phyloP scores from a whole-genome alignment of 192 early-diverging fungal species.

The Coemansia sp. region DNA sequence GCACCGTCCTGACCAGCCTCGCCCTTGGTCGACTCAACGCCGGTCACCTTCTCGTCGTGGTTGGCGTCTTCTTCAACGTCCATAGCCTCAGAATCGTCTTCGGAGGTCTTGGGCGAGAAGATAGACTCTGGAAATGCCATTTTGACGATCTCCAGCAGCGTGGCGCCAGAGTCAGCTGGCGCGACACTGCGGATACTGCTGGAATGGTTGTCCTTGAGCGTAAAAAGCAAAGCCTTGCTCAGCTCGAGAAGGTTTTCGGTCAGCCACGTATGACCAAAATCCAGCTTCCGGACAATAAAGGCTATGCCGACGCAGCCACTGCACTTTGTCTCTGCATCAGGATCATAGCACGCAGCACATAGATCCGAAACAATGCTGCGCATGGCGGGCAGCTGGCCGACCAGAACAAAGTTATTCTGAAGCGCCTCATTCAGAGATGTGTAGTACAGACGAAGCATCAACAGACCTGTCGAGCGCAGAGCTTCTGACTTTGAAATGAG shows the following conservation, averaged over 20 bases:
- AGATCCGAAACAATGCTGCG: conserved; percentile 76
- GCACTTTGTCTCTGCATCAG: conserved; percentile 82
- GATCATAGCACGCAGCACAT: conserved; percentile 89
- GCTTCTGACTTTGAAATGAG: conserved; percentile 30
- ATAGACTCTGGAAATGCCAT: conserved; percentile 36
- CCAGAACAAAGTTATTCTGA: conserved; percentile 9
- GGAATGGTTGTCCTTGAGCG: conserved; percentile 81
- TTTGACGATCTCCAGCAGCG: conserved; percentile 41
- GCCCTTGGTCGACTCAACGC: not conserved
- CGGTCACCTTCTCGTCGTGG: conserved; percentile 20
- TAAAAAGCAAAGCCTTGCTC: conserved; percentile 87
- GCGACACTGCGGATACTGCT: conserved; percentile 23
- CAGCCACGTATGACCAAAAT: conserved; percentile 89
- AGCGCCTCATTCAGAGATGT: conserved; percentile 22
- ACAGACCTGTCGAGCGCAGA: conserved; percentile 19
- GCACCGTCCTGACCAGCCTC: not conserved
- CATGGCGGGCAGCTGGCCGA: conserved; percentile 52
- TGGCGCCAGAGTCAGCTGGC: conserved; percentile 28
- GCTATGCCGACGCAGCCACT: conserved; percentile 92
- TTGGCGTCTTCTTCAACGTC: conserved; percentile 35
- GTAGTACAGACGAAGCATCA: conserved; percentile 38
- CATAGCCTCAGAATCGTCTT: conserved; percentile 51
- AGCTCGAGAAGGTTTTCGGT: conserved; percentile 94
- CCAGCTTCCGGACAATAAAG: conserved; percentile 77
- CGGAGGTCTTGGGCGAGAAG: conserved; percentile 22